A percentile compares a stretch with the other conserved stretches of the same genome.
phyloP scores from a whole-genome alignment of 176 grass and related monocot species.

The Raddia distichophylla region DNA sequence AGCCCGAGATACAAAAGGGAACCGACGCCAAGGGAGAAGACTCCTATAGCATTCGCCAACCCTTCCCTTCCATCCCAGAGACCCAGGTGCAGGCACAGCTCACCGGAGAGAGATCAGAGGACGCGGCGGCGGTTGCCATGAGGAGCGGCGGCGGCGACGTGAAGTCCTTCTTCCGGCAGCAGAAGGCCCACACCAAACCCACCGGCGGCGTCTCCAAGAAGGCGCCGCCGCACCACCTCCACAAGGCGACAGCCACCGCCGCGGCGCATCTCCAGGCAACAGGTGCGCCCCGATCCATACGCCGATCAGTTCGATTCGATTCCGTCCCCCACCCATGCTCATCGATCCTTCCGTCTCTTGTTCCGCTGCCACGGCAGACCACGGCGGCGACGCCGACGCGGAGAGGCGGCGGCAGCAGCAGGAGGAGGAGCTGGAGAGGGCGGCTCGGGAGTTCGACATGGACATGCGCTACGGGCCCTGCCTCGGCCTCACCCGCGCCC shows the following conservation, averaged over 20 bases:
- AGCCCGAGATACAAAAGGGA: neutral
- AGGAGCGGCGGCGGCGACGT: slow-evolving; percentile 41
- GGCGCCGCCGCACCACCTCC: slow-evolving; percentile 3
- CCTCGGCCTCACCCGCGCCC: slow-evolving; percentile 63
- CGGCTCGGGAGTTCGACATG: slow-evolving; percentile 67
- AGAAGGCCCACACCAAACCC: slow-evolving; percentile 55
- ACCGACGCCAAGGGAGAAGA: neutral
- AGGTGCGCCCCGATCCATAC: neutral
- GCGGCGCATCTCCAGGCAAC: neutral
- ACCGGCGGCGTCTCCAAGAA: slow-evolving; percentile 53
- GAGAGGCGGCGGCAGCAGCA: neutral
- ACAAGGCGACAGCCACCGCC: slow-evolving; percentile 17
- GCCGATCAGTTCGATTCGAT: neutral
- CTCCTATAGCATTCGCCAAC: neutral
- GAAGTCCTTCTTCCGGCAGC: slow-evolving; percentile 70
- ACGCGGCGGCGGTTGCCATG: slow-evolving; percentile 24
- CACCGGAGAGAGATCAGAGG: neutral
- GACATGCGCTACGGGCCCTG: slow-evolving; percentile 83
- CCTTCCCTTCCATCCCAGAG: neutral
- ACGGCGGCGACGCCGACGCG: neutral
- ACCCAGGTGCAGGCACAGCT: neutral
- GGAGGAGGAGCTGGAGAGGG: slow-evolving; percentile 39
- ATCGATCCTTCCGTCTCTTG: neutral
- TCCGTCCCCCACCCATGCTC: neutral
- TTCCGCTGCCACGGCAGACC: neutral